Percentiles rank a stretch among this genome's conserved stretches.
Conservation (phyloP, 2,329 filamentous ascomycete genomes). For the Allantophomopsis lycopodina region DNA sequence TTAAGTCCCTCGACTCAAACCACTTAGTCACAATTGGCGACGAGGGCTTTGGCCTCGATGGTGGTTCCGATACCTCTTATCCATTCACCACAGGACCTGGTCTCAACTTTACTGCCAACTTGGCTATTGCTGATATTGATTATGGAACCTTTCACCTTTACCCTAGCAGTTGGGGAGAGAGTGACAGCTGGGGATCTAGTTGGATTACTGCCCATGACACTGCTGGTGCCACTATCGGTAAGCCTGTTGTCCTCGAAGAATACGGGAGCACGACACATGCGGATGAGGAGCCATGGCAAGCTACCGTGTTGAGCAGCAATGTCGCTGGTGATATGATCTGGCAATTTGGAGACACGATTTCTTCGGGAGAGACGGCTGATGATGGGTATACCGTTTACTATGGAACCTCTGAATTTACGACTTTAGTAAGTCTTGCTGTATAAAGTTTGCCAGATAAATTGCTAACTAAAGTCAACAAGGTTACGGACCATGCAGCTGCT, state of each 20-base stretch:
- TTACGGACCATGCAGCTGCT: no score
- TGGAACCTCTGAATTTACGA: conserved; percentile 8
- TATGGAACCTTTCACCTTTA: conserved; percentile 40
- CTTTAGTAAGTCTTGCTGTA: conserved; percentile 4
- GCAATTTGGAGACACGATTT: conserved; percentile 12
- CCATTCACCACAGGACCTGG: conserved; percentile 30
- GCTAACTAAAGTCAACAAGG: no score
- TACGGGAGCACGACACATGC: conserved; percentile 17
- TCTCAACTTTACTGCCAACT: conserved; percentile 30
- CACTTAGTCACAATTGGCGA: conserved; percentile 53
- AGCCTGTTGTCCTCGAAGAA: conserved; percentile 25
- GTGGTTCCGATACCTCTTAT: conserved; percentile 24
- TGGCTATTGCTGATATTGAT: conserved; percentile 31
- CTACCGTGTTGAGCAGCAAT: conserved; percentile 7
- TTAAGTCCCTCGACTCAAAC: conserved; percentile 45
- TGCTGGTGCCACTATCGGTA: conserved; percentile 20
- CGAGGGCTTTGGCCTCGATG: conserved; percentile 39
- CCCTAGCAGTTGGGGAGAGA: conserved; percentile 25
- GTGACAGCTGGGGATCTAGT: conserved; percentile 24
- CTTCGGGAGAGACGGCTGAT: conserved; percentile 4
- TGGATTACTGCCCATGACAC: conserved; percentile 32
- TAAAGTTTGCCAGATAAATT: no score
- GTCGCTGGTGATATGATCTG: conserved; percentile 13
- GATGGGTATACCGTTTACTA: conserved; percentile 13
- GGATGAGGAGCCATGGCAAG: conserved; percentile 12